Base-by-base conservation (phyloP, 768 basidiomycete genomes). In the Pilatotrama ljubarskyi region DNA sequence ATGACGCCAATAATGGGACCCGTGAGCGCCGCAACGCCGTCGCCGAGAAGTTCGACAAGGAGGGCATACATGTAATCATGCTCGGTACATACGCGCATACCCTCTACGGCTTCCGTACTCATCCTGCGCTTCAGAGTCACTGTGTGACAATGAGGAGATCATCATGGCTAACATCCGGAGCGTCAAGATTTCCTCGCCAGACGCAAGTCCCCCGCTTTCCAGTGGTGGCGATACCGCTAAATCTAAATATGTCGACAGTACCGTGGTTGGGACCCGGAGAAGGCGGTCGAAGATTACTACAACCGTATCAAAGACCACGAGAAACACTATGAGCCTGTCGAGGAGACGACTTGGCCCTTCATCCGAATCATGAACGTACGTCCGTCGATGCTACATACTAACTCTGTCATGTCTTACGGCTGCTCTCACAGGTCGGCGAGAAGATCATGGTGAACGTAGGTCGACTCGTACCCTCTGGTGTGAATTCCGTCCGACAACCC, bases 131-230 rank as follows among this genome's bases (percentile, higher is more conserved):
- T 14, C 68, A 98, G 96, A 99, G 73, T 90, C 91, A 18, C 69
- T 92, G 15, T 98, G 97, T 71, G 92, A 95, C 70, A 88, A 95
- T 67, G 84, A 89, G 59, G 92, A 95, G 61, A 89, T 98, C 55
- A 95, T 99, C 62, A 89, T 96, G 66, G 85, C 82, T 2, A 99
- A 99, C 69, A 98, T 97, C 53, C 84, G 97, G 46, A 93, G 85
- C 64, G 96, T 98, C 75, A 98, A 99, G 82, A 92, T 99, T 49
- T 97, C 95, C 8, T 98, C 96, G 14, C 97, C 96, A 3, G 96
- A 99, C 73, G 96, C 95, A 68, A 41, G 91, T 80, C 18, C 46
- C n/a, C 43, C 42, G 35, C 17, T 25, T 43, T 18, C 8, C 29
- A 3, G n/a, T 49, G 32, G 32, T 35, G 20, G 38, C 3, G 6